Evolutionary conservation across 805 yeast genomes (phyloP), one percentile per base, ranked within the genome.

Genomic region (Saturnispora sanitii): DNA sequence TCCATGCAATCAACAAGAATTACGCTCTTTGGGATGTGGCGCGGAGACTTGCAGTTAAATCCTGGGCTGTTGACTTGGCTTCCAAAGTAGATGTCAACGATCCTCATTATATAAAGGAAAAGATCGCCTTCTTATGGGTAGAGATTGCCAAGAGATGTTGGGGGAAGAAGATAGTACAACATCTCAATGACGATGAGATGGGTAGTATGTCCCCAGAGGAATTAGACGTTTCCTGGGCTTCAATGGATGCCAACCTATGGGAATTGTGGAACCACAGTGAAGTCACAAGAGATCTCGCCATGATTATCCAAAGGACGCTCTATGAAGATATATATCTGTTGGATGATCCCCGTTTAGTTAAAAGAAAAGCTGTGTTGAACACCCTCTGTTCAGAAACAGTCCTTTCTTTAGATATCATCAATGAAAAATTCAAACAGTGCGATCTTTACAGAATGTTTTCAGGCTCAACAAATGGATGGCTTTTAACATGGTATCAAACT

Each of bases 241-340:
- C 80, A 16, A 87, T 92, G 96, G 98, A 92, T 53, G 62, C 68
- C 13, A 80, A 80, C 49, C 65, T 92, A 32, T 71, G 78, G 49
- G 71, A 72, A 38, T 63, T 92, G 47, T 92, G 97, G 97, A 68
- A 71, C 42, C 65, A 63, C 44, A 73, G 73, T 39, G 60, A 68
- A 15, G 71, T 75, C 19, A 70, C 88, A 3, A 68, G 95, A 47
- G 95, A 87, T 54, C 64, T 92, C 37, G 68, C 88, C 2, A 64
- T 90, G 19, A 75, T 82, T 35, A 82, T 92, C 5, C 73, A 85
- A 49, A 68, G 96, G 53, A 86, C 94, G 3, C 61, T 92, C 15
- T 92, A 90, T 55, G 99, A 92, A 61, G 99, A 92, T 56, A 76
- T 92, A 9, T 92, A 86, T 55, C 66, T 94, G 38, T 67, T 92